Percentiles rank a stretch among this genome's conserved stretches.
Evolutionary conservation across 441 rosid genomes (phyloP).

Genomic region (Hypseocharis bilobata): DNA sequence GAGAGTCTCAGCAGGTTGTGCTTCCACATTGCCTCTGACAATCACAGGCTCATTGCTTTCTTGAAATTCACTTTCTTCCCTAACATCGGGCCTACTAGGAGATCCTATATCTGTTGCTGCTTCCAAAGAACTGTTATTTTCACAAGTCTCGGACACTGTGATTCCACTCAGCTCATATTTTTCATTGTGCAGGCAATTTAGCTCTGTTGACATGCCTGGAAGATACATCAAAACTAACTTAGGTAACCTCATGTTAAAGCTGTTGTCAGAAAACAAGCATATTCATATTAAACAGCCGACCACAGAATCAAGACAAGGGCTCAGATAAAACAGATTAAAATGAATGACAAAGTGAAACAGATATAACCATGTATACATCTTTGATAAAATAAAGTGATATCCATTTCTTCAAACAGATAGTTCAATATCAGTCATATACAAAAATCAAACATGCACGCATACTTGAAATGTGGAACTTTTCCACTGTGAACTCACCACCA

Average conservation of each 20-base stretch:
- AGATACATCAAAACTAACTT: conserved; percentile 19
- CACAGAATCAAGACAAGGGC: neutral
- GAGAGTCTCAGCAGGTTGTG: conserved; percentile 32
- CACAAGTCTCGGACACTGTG: conserved; percentile 36
- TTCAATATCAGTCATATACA: neutral
- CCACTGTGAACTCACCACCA: conserved; percentile 52
- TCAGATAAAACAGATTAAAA: neutral
- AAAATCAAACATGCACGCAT: neutral
- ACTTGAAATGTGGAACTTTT: conserved; percentile 9
- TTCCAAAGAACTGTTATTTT: conserved; percentile 34
- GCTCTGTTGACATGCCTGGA: conserved; percentile 64
- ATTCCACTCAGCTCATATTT: conserved; percentile 58
- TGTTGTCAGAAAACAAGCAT: neutral
- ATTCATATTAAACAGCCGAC: neutral
- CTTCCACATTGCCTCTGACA: conserved; percentile 31
- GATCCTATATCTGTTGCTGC: conserved; percentile 32
- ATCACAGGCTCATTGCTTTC: conserved; percentile 29
- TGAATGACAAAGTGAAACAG: neutral
- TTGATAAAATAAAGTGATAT: neutral
- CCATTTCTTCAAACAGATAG: neutral
- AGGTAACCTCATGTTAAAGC: neutral
- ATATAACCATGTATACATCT: neutral
- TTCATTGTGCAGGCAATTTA: conserved; percentile 48
- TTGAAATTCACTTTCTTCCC: conserved; percentile 33
- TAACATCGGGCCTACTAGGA: conserved; percentile 27